A percentile compares a stretch with the other conserved stretches of the same genome.
These are phyloP conservation scores for Ceratobasidium sp. DNA, from an alignment of 1,284 basidiomycete species.

Conservation along the genomic window DNA sequence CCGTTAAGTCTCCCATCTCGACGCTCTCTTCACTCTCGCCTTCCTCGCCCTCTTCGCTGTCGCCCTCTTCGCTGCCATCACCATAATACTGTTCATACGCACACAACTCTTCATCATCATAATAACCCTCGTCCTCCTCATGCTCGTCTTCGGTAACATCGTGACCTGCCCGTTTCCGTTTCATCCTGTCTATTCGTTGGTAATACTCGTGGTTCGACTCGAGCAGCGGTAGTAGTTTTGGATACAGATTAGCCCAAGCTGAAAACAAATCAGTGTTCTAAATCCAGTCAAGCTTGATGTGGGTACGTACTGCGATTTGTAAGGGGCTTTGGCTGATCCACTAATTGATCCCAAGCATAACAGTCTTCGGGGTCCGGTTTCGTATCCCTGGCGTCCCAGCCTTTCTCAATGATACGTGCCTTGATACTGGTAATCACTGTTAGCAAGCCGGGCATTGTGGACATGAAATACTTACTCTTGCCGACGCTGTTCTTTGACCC, in stretches of 20 bases:
- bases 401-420: background rate
- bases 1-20: background rate
- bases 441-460: background rate
- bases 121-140: conserved; percentile 70
- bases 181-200: background rate
- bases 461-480: background rate
- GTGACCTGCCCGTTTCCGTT: no score
- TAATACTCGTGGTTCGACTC: background rate
- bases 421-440: background rate
- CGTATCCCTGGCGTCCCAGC: no score
- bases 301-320: no score
- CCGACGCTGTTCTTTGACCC: background rate
- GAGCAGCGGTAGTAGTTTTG: background rate
- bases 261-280: no score
- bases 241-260: background rate
- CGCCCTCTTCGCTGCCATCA: conserved; percentile 65
- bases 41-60: conserved; percentile 54
- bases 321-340: no score
- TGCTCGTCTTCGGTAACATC: no score
- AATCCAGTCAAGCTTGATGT: no score
- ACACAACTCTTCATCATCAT: conserved; percentile 72
- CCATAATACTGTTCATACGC: conserved; percentile 62
- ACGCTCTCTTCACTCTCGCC: no score
- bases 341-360: no score
- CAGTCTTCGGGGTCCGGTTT: no score